phyloP scores from a whole-genome alignment of 345 rosid genomes.

The Laguncularia racemosa region DNA sequence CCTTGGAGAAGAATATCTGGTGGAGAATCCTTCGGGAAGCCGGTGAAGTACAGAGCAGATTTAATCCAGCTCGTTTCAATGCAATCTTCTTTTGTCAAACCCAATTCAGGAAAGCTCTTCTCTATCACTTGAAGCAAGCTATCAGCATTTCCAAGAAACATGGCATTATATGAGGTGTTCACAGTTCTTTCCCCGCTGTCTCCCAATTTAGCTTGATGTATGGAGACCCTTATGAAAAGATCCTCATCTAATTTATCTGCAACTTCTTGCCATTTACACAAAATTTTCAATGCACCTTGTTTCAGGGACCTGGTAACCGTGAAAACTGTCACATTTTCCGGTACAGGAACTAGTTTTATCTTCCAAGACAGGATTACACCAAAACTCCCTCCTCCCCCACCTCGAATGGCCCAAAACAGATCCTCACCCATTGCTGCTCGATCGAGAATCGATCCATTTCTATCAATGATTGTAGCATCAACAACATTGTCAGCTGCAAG shows the following conservation, averaged over 20 bases:
- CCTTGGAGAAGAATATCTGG: slow-evolving; percentile 7
- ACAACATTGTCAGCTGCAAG: slow-evolving; percentile 11
- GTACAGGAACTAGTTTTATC: slow-evolving; percentile 16
- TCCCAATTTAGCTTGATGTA: slow-evolving; percentile 1
- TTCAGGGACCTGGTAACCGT: slow-evolving; percentile 14
- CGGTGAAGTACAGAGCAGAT: background rate
- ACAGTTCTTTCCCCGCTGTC: slow-evolving; percentile 5
- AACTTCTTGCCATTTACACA: slow-evolving; percentile 19
- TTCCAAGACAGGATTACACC: slow-evolving; percentile 16
- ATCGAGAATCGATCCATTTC: slow-evolving; percentile 7
- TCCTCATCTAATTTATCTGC: slow-evolving; percentile 12
- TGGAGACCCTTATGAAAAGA: slow-evolving; percentile 16
- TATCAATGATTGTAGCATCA: slow-evolving; percentile 11
- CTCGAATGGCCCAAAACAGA: slow-evolving; percentile 15
- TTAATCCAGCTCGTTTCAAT: slow-evolving; percentile 32
- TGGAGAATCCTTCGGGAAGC: too few species aligned
- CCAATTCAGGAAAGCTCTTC: slow-evolving; percentile 30
- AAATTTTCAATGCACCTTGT: slow-evolving; percentile 14
- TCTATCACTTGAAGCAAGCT: slow-evolving; percentile 19
- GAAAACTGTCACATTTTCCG: slow-evolving; percentile 17
- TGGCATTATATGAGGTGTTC: slow-evolving; percentile 12
- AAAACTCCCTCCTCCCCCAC: slow-evolving; percentile 19
- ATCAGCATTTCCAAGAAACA: background rate
- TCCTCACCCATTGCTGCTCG: slow-evolving; percentile 12
- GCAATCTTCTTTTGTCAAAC: slow-evolving; percentile 20